These are phyloP conservation scores for Phyllosticta citriasiana DNA, from an alignment of 2,329 filamentous ascomycete genomes.

Conservation along the genomic window DNA sequence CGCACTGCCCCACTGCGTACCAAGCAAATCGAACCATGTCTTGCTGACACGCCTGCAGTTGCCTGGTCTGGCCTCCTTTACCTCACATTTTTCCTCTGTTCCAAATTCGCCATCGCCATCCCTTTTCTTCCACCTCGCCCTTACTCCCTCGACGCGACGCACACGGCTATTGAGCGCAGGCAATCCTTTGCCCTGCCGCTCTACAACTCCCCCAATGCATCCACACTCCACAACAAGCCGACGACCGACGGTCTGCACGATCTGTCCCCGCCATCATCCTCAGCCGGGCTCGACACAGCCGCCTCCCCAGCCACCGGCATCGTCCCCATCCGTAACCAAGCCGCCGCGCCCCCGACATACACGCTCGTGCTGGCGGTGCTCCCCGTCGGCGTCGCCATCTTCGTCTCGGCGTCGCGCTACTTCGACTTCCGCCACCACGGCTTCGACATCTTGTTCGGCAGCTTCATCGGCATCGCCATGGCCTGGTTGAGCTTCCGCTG, in stretches of 20 bases:
- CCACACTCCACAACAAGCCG: conserved; percentile 15
- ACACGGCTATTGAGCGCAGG: conserved; percentile 24
- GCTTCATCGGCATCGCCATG: conserved; percentile 60
- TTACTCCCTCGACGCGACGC: conserved; percentile 39
- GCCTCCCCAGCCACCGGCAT: conserved; percentile 8
- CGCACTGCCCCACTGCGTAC: background rate
- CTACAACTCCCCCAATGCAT: conserved; percentile 17
- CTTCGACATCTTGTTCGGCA: conserved; percentile 88
- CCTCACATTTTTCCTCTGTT: conserved; percentile 75
- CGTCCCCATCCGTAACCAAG: conserved; percentile 50
- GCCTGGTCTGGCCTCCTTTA: conserved; percentile 75
- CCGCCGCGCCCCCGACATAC: conserved; percentile 74
- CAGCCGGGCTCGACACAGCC: conserved; percentile 9
- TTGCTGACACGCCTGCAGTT: conserved; percentile 29
- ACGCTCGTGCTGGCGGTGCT: conserved; percentile 60
- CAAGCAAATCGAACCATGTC: background rate
- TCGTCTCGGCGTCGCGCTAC: conserved; percentile 77
- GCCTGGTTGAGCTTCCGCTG: conserved; percentile 70
- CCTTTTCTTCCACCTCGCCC: conserved; percentile 52
- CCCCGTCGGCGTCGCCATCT: conserved; percentile 66
- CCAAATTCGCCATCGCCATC: conserved; percentile 66
- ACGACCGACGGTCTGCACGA: conserved; percentile 7
- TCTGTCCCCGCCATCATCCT: background rate
- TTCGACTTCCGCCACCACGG: conserved; percentile 83
- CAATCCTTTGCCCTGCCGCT: conserved; percentile 14